Evolutionary conservation across 306 rosid species (phyloP), one percentile per base, ranked within the genome.

Genomic region (Astragalus membranaceus): DNA sequence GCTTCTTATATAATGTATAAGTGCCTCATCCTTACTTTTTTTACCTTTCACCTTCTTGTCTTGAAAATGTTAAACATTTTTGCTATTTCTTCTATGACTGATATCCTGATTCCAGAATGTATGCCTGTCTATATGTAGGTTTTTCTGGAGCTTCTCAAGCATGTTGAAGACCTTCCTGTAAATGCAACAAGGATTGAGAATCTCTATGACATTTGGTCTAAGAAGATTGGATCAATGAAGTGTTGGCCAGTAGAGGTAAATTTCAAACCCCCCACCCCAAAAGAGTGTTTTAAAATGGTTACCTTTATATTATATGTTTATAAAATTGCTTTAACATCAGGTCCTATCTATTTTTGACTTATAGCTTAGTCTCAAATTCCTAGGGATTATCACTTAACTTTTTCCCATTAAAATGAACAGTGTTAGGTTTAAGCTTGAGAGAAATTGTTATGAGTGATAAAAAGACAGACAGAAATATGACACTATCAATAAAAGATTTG

Each of bases 131-230:
- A 26, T 76, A 5, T 63, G 48, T 70, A 89, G 98, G 87, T 72
- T 83, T 80, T 86, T 62, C 67, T 90, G 77, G 90, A 85, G 87
- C 79, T 90, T 72, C 85, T 77, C 68, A 77, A 81, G 74, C 85
- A 67, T 58, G 47, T 74, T 56, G 80, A 75, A 68, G 56, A 73
- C 8, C 65, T 30, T 47, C 51, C 8, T 50, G 65, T 67, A 20
- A 82, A 62, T 15, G 51, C 78, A 10, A 48, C 69, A 17, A 82
- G 76, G 81, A 74, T 88, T 59, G 73, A 46, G 70, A 78, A 86
- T 55, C 74, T 86, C 56, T 88, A 75, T 76, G 88, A 85, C 57
- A 44, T 75, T 70, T 92, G 98, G 98, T 79, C 72, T 30, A 82
- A 80, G 73, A 88, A 88, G 79, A 83, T 69, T 78, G 88, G 86